Evolutionary conservation across 495 filamentous ascomycete genomes (phyloP), one percentile per base, ranked within the genome.

Genomic region (Peziza echinospora): DNA sequence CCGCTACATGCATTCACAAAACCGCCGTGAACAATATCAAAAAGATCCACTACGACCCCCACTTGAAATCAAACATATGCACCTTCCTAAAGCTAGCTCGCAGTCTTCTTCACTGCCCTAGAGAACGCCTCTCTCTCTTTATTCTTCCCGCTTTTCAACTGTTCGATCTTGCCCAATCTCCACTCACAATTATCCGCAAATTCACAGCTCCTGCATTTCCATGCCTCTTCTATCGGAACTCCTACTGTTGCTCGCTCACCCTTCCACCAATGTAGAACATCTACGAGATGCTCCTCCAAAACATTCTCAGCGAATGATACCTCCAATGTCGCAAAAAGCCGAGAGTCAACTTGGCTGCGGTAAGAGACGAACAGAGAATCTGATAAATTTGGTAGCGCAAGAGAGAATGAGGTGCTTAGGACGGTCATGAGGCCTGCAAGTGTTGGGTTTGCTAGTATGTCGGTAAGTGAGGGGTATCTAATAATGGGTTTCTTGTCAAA

Each of bases 211-310:
- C 63, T 53, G 58, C 89, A 97, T 62, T 97, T 97, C 68, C 77
- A 93, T 0, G 82, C 82, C 49, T 96, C 91, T 60, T 85, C 77
- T 10, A 91, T 68, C n/a, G 69, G 63, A 6, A 96, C 91, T 8
- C 89, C 89, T n/a, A 70, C 65, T 0, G 85, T 73, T 47, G 68
- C 64, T 16, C 86, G 62, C 57, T 84, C 69, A 3, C 91, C 89
- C 37, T 69, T 73, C 89, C 89, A 96, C 84, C 83, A 96, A 22
- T 65, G 58, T 70, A 96, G 71, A 56, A 79, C 76, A 21, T 76
- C 66, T 3, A 61, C 56, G 1, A 93, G 51, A 57, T 92, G 89
- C 1, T 55, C 54, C 24, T 74, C 67, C 45, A 94, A 61, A 16
- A 58, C 64, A 2, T 65, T 58, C 2, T 69, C 70, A 50, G 86